Percentiles rank a stretch among this genome's conserved stretches.
These are phyloP conservation scores for Aspergillus phoenicis DNA, from an alignment of 2,329 filamentous ascomycete genomes.

Conservation along the genomic window DNA sequence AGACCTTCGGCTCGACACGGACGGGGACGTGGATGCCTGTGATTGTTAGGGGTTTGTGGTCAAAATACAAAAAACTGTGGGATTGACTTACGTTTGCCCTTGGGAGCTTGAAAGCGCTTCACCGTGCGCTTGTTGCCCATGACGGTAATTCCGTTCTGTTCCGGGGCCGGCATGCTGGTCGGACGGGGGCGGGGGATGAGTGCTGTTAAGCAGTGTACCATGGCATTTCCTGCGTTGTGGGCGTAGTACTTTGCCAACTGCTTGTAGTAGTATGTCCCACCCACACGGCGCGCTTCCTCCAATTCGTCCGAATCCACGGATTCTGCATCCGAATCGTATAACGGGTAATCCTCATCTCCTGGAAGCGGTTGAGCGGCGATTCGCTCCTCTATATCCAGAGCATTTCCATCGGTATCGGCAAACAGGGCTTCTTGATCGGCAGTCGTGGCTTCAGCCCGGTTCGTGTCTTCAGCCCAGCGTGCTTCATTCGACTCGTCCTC, in stretches of 20 bases:
- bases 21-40: slow-evolving; percentile 92
- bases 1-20: slow-evolving; percentile 95
- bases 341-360: slow-evolving; percentile 71
- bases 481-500: slow-evolving; percentile 54
- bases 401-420: slow-evolving; percentile 49
- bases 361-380: slow-evolving; percentile 63
- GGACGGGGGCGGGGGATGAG: slow-evolving; percentile 55
- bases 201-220: slow-evolving; percentile 50
- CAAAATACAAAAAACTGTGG: neutral
- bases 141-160: slow-evolving; percentile 41
- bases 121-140: slow-evolving; percentile 49
- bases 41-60: slow-evolving; percentile 10
- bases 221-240: slow-evolving; percentile 49
- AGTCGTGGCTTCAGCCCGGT: slow-evolving; percentile 40
- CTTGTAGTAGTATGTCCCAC: slow-evolving; percentile 74
- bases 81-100: slow-evolving; percentile 52
- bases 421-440: slow-evolving; percentile 55
- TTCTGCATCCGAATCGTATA: slow-evolving; percentile 91
- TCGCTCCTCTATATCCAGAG: slow-evolving; percentile 80
- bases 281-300: slow-evolving; percentile 74
- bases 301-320: slow-evolving; percentile 73
- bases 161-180: slow-evolving; percentile 42
- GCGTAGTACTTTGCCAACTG: slow-evolving; percentile 59
- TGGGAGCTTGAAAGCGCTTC: slow-evolving; percentile 61
- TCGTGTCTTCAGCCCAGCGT: slow-evolving; percentile 1